Base-by-base conservation (phyloP, 2,329 filamentous ascomycete species). In the Sordariomycetes sp. region DNA sequence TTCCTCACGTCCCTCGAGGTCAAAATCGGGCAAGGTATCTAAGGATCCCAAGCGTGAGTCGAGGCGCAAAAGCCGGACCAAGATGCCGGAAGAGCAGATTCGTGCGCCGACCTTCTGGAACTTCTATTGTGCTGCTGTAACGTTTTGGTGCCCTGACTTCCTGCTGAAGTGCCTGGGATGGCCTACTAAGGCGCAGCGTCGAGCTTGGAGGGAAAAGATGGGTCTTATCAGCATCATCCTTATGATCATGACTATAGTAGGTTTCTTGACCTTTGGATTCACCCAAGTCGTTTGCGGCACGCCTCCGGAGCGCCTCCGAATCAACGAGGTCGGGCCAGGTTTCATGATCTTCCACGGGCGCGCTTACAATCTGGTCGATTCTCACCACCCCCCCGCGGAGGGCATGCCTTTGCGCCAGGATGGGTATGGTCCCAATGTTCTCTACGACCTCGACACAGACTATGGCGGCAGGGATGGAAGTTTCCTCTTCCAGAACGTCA, bases 171-270 rank as follows among this genome's bases (percentile, higher is more conserved):
- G 86, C 59, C 92, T 87, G 50, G 87, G 88, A 25, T 93, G 84
- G 68, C 77, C 79, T 7, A 72, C 84, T 30, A 92, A 84, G 57
- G 86, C 82, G 12, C 86, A 96, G 57, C 82, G 87, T 53, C 75
- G 86, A 49, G 92, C 92, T 3, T 98, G 92, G 92, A 77, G 92
- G 45, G 92, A 98, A 56, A 98, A 98, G 70, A 93, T 98, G 69
- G 92, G 92, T 3, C 64, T 98, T 38, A 85, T 95, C 62, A 94
- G 88, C 61, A 79, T 98, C 52, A 98, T 98, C 53, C 53, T 94
- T 21, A 53, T 82, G 39, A 88, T 96, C 53, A 93, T 88, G 68
- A 73, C 77, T 8, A 78, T 88, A 51, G 90, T 98, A 31, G 92
- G 92, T 51, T 98, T 90, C 63, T 66, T 98, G 35, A 98, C 92